Conservation (phyloP, 139 green algal genomes). For the Chlamydomonas asymmetrica region DNA sequence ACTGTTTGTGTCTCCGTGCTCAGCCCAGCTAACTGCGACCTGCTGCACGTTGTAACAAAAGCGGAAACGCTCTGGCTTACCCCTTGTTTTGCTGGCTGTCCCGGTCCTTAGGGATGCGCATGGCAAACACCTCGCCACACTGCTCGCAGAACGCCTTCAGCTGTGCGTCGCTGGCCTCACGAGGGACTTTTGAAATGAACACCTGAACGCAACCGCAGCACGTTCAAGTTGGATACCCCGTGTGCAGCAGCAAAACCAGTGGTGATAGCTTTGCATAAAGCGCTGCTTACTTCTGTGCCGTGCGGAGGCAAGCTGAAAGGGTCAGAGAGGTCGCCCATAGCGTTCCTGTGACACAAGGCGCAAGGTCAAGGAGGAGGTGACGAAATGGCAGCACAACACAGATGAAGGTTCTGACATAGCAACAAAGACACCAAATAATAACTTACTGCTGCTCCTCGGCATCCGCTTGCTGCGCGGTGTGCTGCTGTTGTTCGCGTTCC, state of each 20-base stretch:
- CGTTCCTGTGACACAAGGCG: background rate
- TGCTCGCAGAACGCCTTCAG: slow-evolving; percentile 51
- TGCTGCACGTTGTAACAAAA: too few relatives aligned
- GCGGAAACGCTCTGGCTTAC: slow-evolving; percentile 21
- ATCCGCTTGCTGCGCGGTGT: too few relatives aligned
- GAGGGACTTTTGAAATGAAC: slow-evolving; percentile 72
- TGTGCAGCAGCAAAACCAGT: background rate
- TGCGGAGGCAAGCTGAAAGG: slow-evolving; percentile 48
- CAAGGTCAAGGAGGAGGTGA: background rate
- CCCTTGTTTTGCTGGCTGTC: slow-evolving; percentile 70
- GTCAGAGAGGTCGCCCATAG: slow-evolving; percentile 14
- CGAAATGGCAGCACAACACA: background rate
- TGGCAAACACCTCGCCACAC: slow-evolving; percentile 46
- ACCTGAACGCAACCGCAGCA: slow-evolving; percentile 49
- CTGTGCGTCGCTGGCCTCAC: slow-evolving; percentile 60
- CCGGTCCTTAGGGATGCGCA: slow-evolving; percentile 63
- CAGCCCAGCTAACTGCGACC: background rate
- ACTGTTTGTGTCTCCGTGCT: background rate
- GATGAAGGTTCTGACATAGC: background rate
- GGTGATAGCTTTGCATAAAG: background rate
- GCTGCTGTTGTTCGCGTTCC: background rate
- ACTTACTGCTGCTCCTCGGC: slow-evolving; percentile 19
- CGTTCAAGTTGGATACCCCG: background rate
- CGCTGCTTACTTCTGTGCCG: slow-evolving; percentile 46
- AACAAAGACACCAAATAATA: background rate